These are phyloP conservation scores for Drechslerella dactyloides DNA, from an alignment of 2,329 filamentous ascomycete species.

Conservation along the genomic window DNA sequence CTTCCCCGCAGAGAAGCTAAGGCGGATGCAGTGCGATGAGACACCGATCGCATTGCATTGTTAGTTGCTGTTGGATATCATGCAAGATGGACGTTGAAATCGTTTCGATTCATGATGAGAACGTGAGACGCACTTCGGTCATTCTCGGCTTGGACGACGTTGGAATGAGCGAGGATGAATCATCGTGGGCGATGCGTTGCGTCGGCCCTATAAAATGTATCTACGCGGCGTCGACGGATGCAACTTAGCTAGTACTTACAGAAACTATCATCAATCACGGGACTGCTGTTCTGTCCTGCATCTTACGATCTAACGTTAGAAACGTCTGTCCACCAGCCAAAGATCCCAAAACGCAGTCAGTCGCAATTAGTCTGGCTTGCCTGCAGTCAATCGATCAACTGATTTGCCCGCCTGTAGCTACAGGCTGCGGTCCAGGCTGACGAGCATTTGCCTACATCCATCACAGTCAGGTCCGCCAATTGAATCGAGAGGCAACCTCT, in stretches of 20 bases:
- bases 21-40: background rate
- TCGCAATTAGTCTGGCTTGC: too few relatives aligned
- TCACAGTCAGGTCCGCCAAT: constrained; percentile 3
- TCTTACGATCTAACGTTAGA: too few relatives aligned
- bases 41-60: constrained; percentile 2
- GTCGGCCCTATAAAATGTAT: constrained; percentile 15
- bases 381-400: too few relatives aligned
- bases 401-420: too few relatives aligned
- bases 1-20: background rate
- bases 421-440: background rate
- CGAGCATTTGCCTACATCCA: too few relatives aligned
- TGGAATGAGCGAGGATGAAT: constrained; percentile 47
- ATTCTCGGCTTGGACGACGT: constrained; percentile 16
- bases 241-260: too few relatives aligned
- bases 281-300: too few relatives aligned
- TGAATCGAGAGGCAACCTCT: constrained; percentile 11
- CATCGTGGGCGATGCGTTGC: constrained; percentile 17
- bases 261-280: too few relatives aligned
- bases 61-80: background rate
- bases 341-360: too few relatives aligned
- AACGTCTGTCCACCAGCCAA: too few relatives aligned
- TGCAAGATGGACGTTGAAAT: background rate
- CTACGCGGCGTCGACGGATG: too few relatives aligned
- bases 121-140: background rate
- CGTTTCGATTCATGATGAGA: constrained; percentile 2